Conservation (phyloP, 352 stramenopile species). For the Globisporangium rhizosaccharum region DNA sequence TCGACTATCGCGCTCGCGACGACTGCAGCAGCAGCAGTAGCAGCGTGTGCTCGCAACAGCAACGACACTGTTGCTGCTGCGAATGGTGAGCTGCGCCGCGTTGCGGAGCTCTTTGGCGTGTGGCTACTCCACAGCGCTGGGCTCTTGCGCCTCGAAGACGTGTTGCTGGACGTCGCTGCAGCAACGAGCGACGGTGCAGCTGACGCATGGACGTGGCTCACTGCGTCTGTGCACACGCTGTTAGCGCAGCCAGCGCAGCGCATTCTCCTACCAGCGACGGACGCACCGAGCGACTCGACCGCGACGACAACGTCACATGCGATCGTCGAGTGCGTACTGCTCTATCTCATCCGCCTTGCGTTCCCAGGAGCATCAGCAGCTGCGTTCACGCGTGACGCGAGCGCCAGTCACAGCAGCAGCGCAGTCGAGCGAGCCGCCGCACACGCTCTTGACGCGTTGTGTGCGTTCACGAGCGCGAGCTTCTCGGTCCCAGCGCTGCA, state of each 20-base stretch:
- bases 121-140: conserved; percentile 14
- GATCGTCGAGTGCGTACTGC: conserved; percentile 9
- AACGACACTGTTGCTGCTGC: neutral
- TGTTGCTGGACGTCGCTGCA: conserved; percentile 2
- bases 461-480: conserved; percentile 1
- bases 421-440: neutral
- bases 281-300: neutral
- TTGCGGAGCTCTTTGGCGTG: conserved; percentile 5
- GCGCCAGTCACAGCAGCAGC: neutral
- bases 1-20: neutral
- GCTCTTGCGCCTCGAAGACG: conserved; percentile 20
- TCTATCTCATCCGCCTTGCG: conserved; percentile 20
- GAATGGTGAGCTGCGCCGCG: neutral
- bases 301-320: conserved; percentile 2
- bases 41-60: too few relatives aligned
- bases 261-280: neutral
- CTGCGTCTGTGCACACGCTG: neutral
- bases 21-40: neutral
- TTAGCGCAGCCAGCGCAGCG: neutral
- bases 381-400: neutral
- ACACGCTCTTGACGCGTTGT: conserved; percentile 9
- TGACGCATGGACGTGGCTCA: conserved; percentile 5
- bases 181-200: neutral
- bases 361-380: conserved; percentile 3
- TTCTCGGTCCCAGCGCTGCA: conserved; percentile 12